These are phyloP conservation scores for Coprinopsis cinerea DNA, from an alignment of 768 basidiomycete genomes.

Conservation along the genomic window DNA sequence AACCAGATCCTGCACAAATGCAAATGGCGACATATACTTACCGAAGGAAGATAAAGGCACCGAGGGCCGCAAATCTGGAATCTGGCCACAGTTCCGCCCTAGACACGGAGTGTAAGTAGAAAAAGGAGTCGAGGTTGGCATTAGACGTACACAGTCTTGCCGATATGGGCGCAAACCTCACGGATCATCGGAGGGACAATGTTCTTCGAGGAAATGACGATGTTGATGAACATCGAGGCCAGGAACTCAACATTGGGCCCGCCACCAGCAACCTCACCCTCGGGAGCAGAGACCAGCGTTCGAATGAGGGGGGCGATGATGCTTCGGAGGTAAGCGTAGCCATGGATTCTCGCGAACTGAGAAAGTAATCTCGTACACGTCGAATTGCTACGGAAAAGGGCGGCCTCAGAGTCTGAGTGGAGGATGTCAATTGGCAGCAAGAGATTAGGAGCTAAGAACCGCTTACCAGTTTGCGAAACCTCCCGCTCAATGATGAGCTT, in stretches of 20 bases:
- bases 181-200: constrained; percentile 82
- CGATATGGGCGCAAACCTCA: constrained; percentile 81
- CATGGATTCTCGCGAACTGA: constrained; percentile 82
- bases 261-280: constrained; percentile 29
- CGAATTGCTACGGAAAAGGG: constrained; percentile 85
- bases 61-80: constrained; percentile 74
- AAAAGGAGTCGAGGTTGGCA: not conserved
- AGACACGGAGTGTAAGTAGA: not conserved
- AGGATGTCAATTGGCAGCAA: constrained; percentile 3
- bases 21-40: constrained; percentile 18
- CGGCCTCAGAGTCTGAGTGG: constrained; percentile 63
- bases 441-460: constrained; percentile 6
- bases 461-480: constrained; percentile 65
- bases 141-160: constrained; percentile 61
- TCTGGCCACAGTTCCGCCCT: constrained; percentile 71
- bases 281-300: constrained; percentile 64
- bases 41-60: constrained; percentile 90
- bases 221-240: constrained; percentile 67
- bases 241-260: constrained; percentile 59
- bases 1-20: not conserved
- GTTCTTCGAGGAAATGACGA: constrained; percentile 65
- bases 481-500: constrained; percentile 85
- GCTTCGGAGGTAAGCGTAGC: constrained; percentile 84
- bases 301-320: constrained; percentile 74
- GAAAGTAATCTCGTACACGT: constrained; percentile 85